Evolutionary conservation across 352 stramenopile species (phyloP), one percentile per base, ranked within the genome.

Genomic region (Blastocystis sp.): DNA sequence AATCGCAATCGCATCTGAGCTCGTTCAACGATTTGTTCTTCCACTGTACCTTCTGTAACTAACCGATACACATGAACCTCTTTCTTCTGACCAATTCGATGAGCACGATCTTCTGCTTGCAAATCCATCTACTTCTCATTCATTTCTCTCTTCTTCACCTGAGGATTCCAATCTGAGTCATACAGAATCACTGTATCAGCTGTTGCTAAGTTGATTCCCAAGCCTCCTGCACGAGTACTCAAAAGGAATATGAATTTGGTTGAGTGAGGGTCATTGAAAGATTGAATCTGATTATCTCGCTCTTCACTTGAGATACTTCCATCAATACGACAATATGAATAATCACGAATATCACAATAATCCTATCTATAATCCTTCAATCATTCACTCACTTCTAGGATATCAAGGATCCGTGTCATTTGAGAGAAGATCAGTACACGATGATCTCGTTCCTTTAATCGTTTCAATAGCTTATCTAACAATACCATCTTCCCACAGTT

Each of bases 401-500:
- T 98, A 89, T 99, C 95, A 5, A 99, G 90, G 39, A 96, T 91
- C 73, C 92, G 90, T 42, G 93, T 93, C 91, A 94, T 94, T 86
- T 94, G 92, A 27, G 89, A 92, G 74, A 94, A 94, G 19, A 94
- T 87, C 19, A 94, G 81, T 24, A 94, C 91, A 46, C 92, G 88
- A 74, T 92, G 90, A n/a, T 91, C 91, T 32, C 86, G 61, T 43
- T 91, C 87, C 71, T 92, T 89, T 1, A 94, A 80, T 27, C 90
- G 85, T 43, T 88, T 90, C 32, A 93, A 89, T 24, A 98, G 88
- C 86, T 96, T 97, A 89, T 97, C 94, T 71, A 97, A 90, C 0
- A 98, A 88, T 42, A 96, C 93, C 94, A 98, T 97, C 87, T 98
- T 98, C 21, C 95, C 96, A 90, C 94, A 98, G 88, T 97, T 98